phyloP scores from a whole-genome alignment of 1,284 basidiomycete species.

The Ganoderma sinense region DNA sequence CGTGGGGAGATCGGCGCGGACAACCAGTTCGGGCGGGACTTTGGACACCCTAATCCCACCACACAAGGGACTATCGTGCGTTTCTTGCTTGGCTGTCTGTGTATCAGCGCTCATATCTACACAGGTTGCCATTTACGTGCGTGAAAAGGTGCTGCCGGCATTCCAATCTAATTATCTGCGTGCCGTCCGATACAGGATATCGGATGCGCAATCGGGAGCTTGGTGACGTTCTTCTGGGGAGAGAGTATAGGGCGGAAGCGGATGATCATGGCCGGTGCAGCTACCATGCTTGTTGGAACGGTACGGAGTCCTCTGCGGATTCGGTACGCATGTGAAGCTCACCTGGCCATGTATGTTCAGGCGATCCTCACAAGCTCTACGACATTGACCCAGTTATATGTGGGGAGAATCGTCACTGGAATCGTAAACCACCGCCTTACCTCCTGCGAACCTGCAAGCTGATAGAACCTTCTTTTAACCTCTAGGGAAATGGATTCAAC shows the following conservation, averaged over 20 bases:
- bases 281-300: constrained; percentile 49
- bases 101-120: neutral
- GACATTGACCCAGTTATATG: constrained; percentile 49
- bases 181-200: constrained; percentile 42
- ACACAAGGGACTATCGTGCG: constrained; percentile 51
- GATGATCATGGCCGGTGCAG: constrained; percentile 51
- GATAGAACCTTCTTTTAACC: neutral
- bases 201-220: constrained; percentile 42
- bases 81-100: neutral
- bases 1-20: constrained; percentile 47
- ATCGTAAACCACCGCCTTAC: constrained; percentile 38
- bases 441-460: neutral
- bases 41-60: constrained; percentile 47
- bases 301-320: constrained; percentile 34
- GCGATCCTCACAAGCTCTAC: constrained; percentile 42
- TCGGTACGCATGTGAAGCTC: neutral
- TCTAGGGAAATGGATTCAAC: constrained; percentile 32
- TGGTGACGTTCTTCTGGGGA: constrained; percentile 50
- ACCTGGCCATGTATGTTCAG: constrained; percentile 36
- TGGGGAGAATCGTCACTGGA: constrained; percentile 61
- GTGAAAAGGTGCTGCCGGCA: constrained; percentile 7
- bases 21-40: constrained; percentile 51
- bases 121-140: constrained; percentile 32
- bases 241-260: constrained; percentile 50
- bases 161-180: neutral